Base-by-base conservation (phyloP, 768 basidiomycete genomes). In the Rickenella mellea region DNA sequence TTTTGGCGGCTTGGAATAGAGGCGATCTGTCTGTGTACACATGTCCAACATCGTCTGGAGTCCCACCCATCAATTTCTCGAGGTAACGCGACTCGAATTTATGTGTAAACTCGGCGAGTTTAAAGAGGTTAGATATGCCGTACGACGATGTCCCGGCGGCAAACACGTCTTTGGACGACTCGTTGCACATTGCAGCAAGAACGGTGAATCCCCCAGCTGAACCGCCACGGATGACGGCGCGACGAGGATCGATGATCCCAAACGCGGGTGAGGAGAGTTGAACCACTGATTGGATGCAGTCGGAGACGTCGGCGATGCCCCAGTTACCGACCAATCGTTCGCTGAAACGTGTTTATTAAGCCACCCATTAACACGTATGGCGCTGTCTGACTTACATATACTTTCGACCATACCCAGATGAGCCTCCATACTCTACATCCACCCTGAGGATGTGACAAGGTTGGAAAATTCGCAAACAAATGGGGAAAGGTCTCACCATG, bases 401-500 rank as follows among this genome's bases (percentile, higher is more conserved):
- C 32, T 65, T 61, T 4, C 81, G 70, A 0, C 87, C 87, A 51
- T 80, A 86, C 0, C 84, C 79, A 4, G 75, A 74, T 0, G 81
- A 83, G 1, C 86, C 88, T 1, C 83, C 72, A 46, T 86, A 82
- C 51, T 89, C 81, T 31, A 90, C 83, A 41, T 83, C 81, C 27
- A 83, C 50, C 74, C 82, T 77, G 44, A 38, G 27, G 48, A 58
- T 15, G 52, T 46, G 20, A 31, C 50, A 50, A 40, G 38, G 53
- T 20, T 43, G 56, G 26, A 46, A 30, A 3, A 44, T 4, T 6
- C 28, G 29, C 5, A 14, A 6, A 19, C 29, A 27, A 17, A 41
- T 24, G 5, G 26, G 25, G 12, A 8, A 15, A 33, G 17, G n/a
- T 17, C 2, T 42, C 11, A 5, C 83, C 80, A 85, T n/a, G 70